A percentile compares a stretch with the other conserved stretches of the same genome.
Conservation (phyloP, 2,329 filamentous ascomycete genomes). For the Aspergillus udagawae region DNA sequence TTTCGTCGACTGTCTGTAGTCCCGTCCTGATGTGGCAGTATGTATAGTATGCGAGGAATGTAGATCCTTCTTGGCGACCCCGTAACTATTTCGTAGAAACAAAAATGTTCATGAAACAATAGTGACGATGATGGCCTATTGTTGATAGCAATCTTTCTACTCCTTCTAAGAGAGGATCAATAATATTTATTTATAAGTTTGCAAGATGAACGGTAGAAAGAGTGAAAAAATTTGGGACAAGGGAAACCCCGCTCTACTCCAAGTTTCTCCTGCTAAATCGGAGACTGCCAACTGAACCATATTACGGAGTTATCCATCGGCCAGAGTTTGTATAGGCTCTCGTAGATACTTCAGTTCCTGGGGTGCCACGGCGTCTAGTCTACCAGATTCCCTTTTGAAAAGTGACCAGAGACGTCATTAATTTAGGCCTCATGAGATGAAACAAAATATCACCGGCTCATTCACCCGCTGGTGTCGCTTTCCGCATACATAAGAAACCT, state of each 20-base stretch:
- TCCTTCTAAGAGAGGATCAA: background rate
- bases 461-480: background rate
- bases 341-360: no score
- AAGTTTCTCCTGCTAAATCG: background rate
- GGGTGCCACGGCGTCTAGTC: background rate
- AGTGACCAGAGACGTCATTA: background rate
- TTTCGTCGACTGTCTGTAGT: slow-evolving; percentile 6
- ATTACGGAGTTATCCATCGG: no score
- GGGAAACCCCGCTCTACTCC: background rate
- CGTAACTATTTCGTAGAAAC: background rate
- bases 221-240: background rate
- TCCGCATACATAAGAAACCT: background rate
- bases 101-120: background rate
- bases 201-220: background rate
- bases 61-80: slow-evolving; percentile 1
- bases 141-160: background rate
- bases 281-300: no score
- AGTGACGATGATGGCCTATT: background rate
- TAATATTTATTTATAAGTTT: background rate
- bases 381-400: background rate
- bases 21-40: background rate
- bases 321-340: no score
- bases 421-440: background rate
- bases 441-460: background rate
- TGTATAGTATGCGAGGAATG: background rate